Evolutionary conservation across 352 stramenopile species (phyloP).

Genomic region (Phytophthora litchii): DNA sequence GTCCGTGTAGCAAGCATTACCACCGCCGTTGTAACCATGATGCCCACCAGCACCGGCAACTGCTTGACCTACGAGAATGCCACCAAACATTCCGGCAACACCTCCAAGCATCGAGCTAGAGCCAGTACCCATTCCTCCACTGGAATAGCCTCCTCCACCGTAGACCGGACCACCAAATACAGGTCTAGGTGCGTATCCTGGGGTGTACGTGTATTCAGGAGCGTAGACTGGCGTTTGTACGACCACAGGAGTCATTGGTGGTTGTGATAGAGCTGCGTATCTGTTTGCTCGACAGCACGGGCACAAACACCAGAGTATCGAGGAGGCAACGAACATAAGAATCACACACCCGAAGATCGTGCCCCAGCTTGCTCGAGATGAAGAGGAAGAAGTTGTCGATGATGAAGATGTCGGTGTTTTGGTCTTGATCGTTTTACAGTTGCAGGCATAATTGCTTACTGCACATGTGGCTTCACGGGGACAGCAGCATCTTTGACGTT

Average conservation of each 20-base stretch:
- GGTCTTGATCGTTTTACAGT: conserved; percentile 27
- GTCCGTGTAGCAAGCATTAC: conserved; percentile 6
- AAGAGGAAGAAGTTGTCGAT: background rate
- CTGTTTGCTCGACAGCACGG: conserved; percentile 28
- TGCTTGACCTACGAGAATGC: conserved; percentile 28
- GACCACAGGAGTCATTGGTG: conserved; percentile 24
- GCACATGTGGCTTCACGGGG: conserved; percentile 30
- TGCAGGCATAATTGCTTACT: conserved; percentile 38
- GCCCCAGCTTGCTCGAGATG: conserved; percentile 12
- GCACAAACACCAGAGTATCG: conserved; percentile 35
- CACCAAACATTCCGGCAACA: conserved; percentile 31
- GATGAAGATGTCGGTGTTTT: conserved; percentile 9
- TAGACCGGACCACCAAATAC: conserved; percentile 20
- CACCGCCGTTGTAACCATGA: conserved; percentile 16
- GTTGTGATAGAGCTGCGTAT: conserved; percentile 20
- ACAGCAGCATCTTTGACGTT: conserved; percentile 40
- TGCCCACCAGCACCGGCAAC: conserved; percentile 16
- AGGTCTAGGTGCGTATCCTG: conserved; percentile 12
- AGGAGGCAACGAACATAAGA: conserved; percentile 15
- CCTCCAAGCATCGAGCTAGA: conserved; percentile 36
- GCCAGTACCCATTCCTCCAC: conserved; percentile 26
- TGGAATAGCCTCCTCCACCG: conserved; percentile 23
- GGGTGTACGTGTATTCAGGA: conserved; percentile 18
- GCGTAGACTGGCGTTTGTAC: conserved; percentile 23
- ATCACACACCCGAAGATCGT: conserved; percentile 18